Percentiles rank a stretch among this genome's conserved stretches.
These are phyloP conservation scores for Hydrangea macrophylla DNA, from an alignment of 148 eudicot species.

Conservation along the genomic window DNA sequence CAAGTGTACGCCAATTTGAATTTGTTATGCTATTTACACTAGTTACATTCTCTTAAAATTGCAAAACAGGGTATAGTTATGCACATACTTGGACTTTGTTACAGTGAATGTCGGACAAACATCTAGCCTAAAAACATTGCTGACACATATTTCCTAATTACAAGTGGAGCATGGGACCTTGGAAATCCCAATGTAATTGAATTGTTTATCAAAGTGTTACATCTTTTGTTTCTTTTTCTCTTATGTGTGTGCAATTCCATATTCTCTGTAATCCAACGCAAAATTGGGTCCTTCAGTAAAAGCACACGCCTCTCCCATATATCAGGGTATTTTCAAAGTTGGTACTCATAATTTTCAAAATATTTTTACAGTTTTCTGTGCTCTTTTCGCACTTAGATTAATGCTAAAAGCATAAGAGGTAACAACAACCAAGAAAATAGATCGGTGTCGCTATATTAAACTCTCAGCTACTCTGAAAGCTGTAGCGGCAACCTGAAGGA, in stretches of 20 bases:
- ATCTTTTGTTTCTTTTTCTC: too few species aligned
- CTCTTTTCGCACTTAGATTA: not conserved
- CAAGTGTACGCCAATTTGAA: not conserved
- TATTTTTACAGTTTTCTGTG: not conserved
- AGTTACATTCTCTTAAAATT: not conserved
- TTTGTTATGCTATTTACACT: not conserved
- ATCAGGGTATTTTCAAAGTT: not conserved
- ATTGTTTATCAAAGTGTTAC: not conserved
- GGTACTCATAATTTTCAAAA: not conserved
- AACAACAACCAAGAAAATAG: too few species aligned
- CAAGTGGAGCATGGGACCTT: not conserved
- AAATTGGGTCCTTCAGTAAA: not conserved
- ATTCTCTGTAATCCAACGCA: not conserved
- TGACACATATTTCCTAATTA: too few species aligned
- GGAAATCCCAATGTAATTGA: not conserved
- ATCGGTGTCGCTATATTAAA: too few species aligned
- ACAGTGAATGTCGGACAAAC: not conserved
- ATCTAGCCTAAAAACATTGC: not conserved
- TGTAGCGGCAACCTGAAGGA: too few species aligned
- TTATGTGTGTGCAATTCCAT: not conserved
- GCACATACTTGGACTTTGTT: too few species aligned
- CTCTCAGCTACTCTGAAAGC: too few species aligned
- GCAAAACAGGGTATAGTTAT: not conserved
- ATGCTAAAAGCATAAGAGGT: too few species aligned
- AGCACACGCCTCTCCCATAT: not conserved